These are phyloP conservation scores for Phaeomoniella chlamydospora DNA, from an alignment of 2,329 filamentous ascomycete species.

Conservation along the genomic window DNA sequence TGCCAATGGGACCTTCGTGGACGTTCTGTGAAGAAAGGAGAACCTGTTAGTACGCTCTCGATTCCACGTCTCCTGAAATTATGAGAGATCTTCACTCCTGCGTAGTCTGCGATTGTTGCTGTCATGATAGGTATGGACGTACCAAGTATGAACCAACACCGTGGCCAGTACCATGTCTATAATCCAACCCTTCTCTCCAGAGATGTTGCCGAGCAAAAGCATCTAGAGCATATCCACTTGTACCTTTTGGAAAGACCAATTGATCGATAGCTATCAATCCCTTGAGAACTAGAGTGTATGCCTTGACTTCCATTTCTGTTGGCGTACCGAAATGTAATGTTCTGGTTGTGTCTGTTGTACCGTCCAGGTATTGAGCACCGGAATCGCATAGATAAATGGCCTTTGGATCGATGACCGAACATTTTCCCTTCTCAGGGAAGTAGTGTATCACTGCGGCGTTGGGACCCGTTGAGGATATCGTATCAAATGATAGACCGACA, in stretches of 20 bases:
- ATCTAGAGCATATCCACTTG: slow-evolving; percentile 84
- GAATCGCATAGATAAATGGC: slow-evolving; percentile 93
- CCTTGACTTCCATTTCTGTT: slow-evolving; percentile 66
- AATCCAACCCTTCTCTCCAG: slow-evolving; percentile 88
- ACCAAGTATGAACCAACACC: slow-evolving; percentile 80
- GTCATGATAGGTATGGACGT: slow-evolving; percentile 3
- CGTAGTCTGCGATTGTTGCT: too few species aligned
- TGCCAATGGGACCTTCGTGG: slow-evolving; percentile 92
- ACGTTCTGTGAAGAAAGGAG: slow-evolving; percentile 50
- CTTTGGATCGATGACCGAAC: slow-evolving; percentile 68
- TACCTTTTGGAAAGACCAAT: slow-evolving; percentile 85
- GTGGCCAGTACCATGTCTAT: slow-evolving; percentile 90
- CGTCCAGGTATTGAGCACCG: slow-evolving; percentile 88
- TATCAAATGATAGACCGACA: slow-evolving; percentile 83
- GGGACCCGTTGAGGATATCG: slow-evolving; percentile 85
- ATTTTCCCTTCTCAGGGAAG: slow-evolving; percentile 69
- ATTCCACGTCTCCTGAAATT: not conserved
- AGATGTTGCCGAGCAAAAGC: slow-evolving; percentile 76
- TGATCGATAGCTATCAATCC: slow-evolving; percentile 81
- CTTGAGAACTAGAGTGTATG: slow-evolving; percentile 89
- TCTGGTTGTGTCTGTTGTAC: slow-evolving; percentile 88
- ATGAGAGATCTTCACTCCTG: too few species aligned
- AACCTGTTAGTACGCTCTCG: not conserved
- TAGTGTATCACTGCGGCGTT: slow-evolving; percentile 96
- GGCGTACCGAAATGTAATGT: slow-evolving; percentile 86